Evolutionary conservation across 2,329 filamentous ascomycete genomes (phyloP).

Genomic region (Hymenoscyphus linearis): DNA sequence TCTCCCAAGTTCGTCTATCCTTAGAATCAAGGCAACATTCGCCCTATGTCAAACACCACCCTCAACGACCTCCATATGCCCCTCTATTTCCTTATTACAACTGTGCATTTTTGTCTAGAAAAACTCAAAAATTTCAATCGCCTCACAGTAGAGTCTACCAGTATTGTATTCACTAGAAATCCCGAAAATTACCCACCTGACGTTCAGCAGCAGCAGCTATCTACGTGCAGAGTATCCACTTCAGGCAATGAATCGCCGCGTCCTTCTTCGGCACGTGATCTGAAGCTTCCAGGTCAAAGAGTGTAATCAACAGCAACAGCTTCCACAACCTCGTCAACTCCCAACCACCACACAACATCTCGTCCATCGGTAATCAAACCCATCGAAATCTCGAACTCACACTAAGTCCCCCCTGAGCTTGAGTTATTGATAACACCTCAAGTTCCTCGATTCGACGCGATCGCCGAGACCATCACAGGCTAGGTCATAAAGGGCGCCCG

Average conservation of each 20-base stretch:
- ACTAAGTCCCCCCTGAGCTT: constrained; percentile 4
- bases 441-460: constrained; percentile 20
- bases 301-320: constrained; percentile 14
- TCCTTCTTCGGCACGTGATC: constrained; percentile 3
- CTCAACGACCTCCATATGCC: no score
- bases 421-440: not conserved
- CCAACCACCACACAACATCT: not conserved
- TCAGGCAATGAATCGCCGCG: constrained; percentile 14
- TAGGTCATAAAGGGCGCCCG: constrained; percentile 28
- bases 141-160: no score
- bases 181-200: no score
- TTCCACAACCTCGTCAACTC: constrained; percentile 4
- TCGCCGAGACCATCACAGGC: constrained; percentile 16
- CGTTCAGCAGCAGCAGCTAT: not conserved
- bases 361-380: not conserved
- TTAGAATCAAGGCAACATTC: no score
- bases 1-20: no score
- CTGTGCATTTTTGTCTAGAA: no score
- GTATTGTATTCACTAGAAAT: no score
- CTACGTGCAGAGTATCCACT: not conserved
- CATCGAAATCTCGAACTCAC: constrained; percentile 1
- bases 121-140: no score
- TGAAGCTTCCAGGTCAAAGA: constrained; percentile 17
- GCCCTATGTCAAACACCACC: no score
- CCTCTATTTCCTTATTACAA: no score